Evolutionary conservation across 352 stramenopile species (phyloP), one percentile per base, ranked within the genome.

Genomic region (Thraustochytrium sp.): DNA sequence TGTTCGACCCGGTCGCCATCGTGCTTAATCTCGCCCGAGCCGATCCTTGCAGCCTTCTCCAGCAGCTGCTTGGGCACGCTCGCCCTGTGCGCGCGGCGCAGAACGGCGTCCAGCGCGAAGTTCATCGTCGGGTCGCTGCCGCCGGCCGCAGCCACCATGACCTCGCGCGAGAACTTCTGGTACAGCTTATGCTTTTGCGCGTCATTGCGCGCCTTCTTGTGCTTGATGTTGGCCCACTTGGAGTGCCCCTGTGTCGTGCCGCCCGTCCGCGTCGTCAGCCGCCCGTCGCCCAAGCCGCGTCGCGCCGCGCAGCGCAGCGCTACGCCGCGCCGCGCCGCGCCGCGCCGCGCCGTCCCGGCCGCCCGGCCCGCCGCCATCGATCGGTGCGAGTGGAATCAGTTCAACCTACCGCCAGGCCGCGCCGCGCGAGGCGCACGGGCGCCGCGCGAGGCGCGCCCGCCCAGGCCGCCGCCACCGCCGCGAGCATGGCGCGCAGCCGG

Each of bases 151-250:
- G 55, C 42, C 18, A 48, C 49, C 31, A 36, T 78, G 44, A 85
- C 37, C 29, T 46, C 38, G 29, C 64, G 62, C 13, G 62, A 38
- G 18, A 82, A 51, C 31, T 82, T 82, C 0, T 26, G 3, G 59
- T 76, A 74, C 2, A 73, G 37, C 23, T 56, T 53, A 26, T n/a
- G 31, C 11, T 56, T 49, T 54, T 44, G 29, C 55, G 49, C 40
- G 54, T 85, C 78, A 53, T 68, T 73, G 9, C 31, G 13, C 2
- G 29, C 78, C 40, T 85, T 85, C n/a, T 82, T 82, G 46, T 85
- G 62, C 34, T 64, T 61, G 44, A 85, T 85, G 49, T 85, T 85
- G 51, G 78, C 78, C 78, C 78, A 85, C 64, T 85, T 85, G 29
- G 56, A 80, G 53, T 85, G 78, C 4, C 78, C 78, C 59, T 72